Evolutionary conservation across 2,329 filamentous ascomycete genomes (phyloP).

Genomic region (Exophiala aquamarina): DNA sequence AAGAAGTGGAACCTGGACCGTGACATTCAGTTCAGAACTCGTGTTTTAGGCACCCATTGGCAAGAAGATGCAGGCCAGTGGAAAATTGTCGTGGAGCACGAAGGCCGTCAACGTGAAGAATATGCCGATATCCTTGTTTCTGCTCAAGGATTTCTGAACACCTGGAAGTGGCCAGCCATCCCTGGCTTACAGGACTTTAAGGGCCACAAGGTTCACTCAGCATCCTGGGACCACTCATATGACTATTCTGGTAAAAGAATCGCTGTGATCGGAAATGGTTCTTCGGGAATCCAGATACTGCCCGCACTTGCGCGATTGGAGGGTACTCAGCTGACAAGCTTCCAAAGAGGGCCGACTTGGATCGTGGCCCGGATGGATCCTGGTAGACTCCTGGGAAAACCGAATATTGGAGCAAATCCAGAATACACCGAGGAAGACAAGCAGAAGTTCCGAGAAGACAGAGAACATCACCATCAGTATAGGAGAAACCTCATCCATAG

Average conservation of each 20-base stretch:
- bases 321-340: constrained; percentile 30
- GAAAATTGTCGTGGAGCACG: constrained; percentile 33
- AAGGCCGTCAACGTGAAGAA: constrained; percentile 27
- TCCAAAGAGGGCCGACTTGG: constrained; percentile 34
- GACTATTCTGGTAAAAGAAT: constrained; percentile 28
- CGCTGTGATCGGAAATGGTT: constrained; percentile 32
- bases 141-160: constrained; percentile 27
- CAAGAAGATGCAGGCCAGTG: constrained; percentile 36
- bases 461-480: constrained; percentile 20
- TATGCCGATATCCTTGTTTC: constrained; percentile 38
- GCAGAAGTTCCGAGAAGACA: constrained; percentile 22
- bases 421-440: constrained; percentile 28
- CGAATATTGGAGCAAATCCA: constrained; percentile 28
- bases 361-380: constrained; percentile 24
- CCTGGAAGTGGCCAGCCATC: constrained; percentile 32
- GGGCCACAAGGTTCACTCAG: constrained; percentile 29
- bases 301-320: constrained; percentile 21
- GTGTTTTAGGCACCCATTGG: constrained; percentile 40
- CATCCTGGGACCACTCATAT: constrained; percentile 28
- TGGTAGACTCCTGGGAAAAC: neutral
- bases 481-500: constrained; percentile 20
- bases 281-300: constrained; percentile 40
- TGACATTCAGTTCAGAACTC: constrained; percentile 37
- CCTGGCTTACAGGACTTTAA: constrained; percentile 27
- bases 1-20: constrained; percentile 40